A percentile compares a stretch with the other conserved stretches of the same genome.
phyloP scores from a whole-genome alignment of 768 basidiomycete genomes.

The Suillus spraguei region DNA sequence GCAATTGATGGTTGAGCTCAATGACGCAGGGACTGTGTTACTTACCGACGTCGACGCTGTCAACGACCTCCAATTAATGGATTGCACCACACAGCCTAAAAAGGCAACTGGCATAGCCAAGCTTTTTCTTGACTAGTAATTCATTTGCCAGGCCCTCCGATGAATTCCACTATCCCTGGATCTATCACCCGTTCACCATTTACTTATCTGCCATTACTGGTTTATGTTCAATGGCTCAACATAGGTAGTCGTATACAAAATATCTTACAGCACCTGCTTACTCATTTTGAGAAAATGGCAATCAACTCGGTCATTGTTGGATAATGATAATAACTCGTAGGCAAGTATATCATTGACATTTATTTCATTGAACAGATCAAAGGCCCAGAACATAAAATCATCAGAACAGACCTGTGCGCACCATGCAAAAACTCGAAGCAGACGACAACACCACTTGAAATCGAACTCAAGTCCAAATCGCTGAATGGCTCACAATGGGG shows the following conservation, averaged over 20 bases:
- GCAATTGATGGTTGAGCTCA: conserved; percentile 7
- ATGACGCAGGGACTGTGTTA: neutral
- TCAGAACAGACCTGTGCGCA: conserved; percentile 4
- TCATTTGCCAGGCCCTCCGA: no score
- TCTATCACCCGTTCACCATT: neutral
- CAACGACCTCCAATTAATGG: neutral
- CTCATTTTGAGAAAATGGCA: neutral
- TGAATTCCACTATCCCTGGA: neutral
- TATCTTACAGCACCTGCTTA: neutral
- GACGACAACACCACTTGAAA: no score
- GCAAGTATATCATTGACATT: conserved; percentile 3
- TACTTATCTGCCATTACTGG: neutral
- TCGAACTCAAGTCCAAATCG: conserved; percentile 56
- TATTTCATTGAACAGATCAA: neutral
- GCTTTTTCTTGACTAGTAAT: no score
- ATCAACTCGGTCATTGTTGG: neutral
- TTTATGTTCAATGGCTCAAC: no score
- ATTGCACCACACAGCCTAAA: no score
- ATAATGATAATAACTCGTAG: neutral
- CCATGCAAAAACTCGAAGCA: no score
- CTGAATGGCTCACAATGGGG: conserved; percentile 12
- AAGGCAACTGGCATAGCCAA: neutral
- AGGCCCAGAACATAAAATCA: neutral
- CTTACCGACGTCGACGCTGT: neutral
- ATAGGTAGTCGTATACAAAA: neutral